These are phyloP conservation scores for Ceratorhiza oryzae-sativae DNA, from an alignment of 1,284 basidiomycete genomes.

Conservation along the genomic window DNA sequence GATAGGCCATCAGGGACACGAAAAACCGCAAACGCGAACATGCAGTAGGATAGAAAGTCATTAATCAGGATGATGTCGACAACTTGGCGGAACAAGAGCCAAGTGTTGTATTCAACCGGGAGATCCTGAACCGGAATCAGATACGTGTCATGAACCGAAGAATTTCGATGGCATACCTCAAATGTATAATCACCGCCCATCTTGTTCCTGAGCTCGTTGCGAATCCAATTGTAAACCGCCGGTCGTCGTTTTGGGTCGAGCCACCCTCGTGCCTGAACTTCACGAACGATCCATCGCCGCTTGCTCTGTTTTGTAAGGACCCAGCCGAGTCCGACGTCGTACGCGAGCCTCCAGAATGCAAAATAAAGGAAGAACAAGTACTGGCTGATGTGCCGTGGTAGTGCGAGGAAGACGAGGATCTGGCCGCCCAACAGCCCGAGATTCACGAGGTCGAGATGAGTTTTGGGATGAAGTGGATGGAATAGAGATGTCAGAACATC, in stretches of 20 bases:
- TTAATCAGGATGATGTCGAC: slow-evolving; percentile 97
- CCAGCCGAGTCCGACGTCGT: slow-evolving; percentile 94
- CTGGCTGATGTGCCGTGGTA: slow-evolving; percentile 64
- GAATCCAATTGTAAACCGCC: slow-evolving; percentile 79
- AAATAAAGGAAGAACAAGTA: slow-evolving; percentile 87
- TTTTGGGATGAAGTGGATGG: slow-evolving; percentile 88
- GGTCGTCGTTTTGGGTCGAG: slow-evolving; percentile 77
- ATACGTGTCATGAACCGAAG: background rate
- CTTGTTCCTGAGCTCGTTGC: slow-evolving; percentile 85
- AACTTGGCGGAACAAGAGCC: slow-evolving; percentile 89
- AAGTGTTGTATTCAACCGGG: slow-evolving; percentile 85
- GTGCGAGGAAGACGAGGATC: slow-evolving; percentile 73
- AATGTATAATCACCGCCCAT: slow-evolving; percentile 96
- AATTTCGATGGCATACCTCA: slow-evolving; percentile 63
- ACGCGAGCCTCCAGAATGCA: slow-evolving; percentile 90
- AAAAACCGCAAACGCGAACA: slow-evolving; percentile 94
- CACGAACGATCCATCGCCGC: slow-evolving; percentile 88
- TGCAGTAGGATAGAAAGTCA: slow-evolving; percentile 93
- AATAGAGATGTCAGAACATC: slow-evolving; percentile 93
- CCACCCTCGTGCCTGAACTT: slow-evolving; percentile 84
- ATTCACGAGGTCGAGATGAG: slow-evolving; percentile 89
- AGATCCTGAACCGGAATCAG: slow-evolving; percentile 60
- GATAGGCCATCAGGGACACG: slow-evolving; percentile 82
- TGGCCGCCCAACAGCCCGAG: slow-evolving; percentile 80
- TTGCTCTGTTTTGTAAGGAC: slow-evolving; percentile 94